These are phyloP conservation scores for Aspergillus sp. DNA, from an alignment of 2,329 filamentous ascomycete genomes.

Conservation along the genomic window DNA sequence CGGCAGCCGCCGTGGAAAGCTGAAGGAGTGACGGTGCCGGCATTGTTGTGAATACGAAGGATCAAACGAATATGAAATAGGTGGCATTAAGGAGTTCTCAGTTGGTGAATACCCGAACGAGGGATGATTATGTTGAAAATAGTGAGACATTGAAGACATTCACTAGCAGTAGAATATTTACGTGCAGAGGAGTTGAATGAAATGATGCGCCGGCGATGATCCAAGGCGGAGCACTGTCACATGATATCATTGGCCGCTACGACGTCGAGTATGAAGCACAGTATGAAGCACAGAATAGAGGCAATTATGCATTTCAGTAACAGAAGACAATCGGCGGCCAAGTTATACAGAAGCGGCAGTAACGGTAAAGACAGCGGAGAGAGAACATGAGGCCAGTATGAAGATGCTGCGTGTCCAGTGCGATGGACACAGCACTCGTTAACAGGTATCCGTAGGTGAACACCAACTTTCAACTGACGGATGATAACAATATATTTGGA, in stretches of 20 bases:
- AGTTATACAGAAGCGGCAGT: no score
- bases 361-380: no score
- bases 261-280: neutral
- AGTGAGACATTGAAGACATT: neutral
- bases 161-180: neutral
- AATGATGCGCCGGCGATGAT: slow-evolving; percentile 4
- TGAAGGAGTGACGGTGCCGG: slow-evolving; percentile 29
- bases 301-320: no score
- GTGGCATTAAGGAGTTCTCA: slow-evolving; percentile 6
- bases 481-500: no score
- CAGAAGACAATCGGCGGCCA: no score
- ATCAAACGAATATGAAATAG: slow-evolving; percentile 14
- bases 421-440: no score
- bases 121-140: neutral
- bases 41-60: slow-evolving; percentile 19
- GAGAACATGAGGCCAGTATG: no score
- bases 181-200: neutral
- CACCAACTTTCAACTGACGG: no score
- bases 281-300: no score
- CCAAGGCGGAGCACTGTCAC: slow-evolving; percentile 10
- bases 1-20: slow-evolving; percentile 29
- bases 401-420: no score
- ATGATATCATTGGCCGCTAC: slow-evolving; percentile 17
- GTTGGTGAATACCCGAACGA: neutral
- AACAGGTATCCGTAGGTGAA: no score